Evolutionary conservation across 208 protist species (phyloP), one percentile per base, ranked within the genome.

Genomic region (Acanthamoeba quina): DNA sequence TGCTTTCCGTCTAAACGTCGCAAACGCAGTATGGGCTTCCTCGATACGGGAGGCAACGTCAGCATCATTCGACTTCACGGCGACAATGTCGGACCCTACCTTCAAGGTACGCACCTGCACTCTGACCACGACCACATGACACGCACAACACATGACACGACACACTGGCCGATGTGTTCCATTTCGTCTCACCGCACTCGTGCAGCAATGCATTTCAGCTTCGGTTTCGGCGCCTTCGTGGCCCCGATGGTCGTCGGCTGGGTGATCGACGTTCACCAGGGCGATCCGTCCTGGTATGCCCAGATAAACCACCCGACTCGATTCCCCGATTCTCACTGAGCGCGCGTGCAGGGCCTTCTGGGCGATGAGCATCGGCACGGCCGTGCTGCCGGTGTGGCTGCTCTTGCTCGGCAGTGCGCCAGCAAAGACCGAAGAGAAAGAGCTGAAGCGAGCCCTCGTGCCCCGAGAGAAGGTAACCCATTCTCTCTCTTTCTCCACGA

Each of bases 181-280:
- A 5, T 52, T 10, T 82, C 26, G 13, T 26, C 56, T 62, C 56
- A 62, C 56, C 19, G 9, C 5, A 26, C 26, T 68, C n/a, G n/a
- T n/a, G n/a, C 76, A 86, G 90, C 90, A 0, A 82, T 94, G 70
- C 90, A 94, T 34, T 94, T 94, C 24, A 94, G 90, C 76, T 94
- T 94, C 37, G 90, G 90, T 21, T 5, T 94, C 0, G 90, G 90
- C 52, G 90, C 90, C 17, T 82, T 94, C 41, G 70, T 94, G 31
- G 31, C 90, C 26, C 90, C 90, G 44, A 82, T 94, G 37, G 37
- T 82, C n/a, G 68, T 94, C 21, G 90, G 90, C 37, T 66, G 70
- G 90, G 24, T 82, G 26, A 47, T 83, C 37, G 70, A 82, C 26
- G 37, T 88, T n/a, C 56, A 94, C 26, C 41, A 94, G 34, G 90